Conservation (phyloP, 192 early-diverging fungal species). For the Gamsiella multidivaricata region DNA sequence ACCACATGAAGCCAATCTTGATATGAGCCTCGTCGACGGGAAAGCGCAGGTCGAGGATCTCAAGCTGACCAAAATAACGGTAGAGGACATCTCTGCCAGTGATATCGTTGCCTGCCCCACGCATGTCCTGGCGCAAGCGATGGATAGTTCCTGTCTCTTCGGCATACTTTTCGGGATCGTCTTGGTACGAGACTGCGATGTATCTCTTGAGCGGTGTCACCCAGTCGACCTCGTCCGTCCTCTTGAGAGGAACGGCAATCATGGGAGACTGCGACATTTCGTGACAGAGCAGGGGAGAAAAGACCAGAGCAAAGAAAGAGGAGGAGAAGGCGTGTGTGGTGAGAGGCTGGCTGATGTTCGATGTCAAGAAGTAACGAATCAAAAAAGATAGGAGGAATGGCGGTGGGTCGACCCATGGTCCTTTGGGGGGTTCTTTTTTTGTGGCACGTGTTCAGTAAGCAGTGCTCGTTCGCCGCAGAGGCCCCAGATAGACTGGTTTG, state of each 20-base stretch:
- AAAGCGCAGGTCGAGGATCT: constrained; percentile 93
- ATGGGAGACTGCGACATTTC: constrained; percentile 64
- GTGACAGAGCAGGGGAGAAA: background rate
- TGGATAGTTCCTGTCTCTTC: constrained; percentile 87
- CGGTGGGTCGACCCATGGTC: no score
- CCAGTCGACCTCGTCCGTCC: constrained; percentile 94
- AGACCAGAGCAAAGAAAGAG: background rate
- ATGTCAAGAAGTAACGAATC: background rate
- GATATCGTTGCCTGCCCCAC: constrained; percentile 92
- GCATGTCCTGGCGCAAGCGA: constrained; percentile 94
- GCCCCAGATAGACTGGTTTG: no score
- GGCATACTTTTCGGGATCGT: constrained; percentile 92
- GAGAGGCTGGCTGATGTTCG: background rate
- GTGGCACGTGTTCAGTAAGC: no score
- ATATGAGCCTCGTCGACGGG: constrained; percentile 93
- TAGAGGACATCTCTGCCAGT: constrained; percentile 95
- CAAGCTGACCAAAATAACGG: constrained; percentile 96
- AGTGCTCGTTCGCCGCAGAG: no score
- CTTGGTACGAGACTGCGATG: constrained; percentile 87
- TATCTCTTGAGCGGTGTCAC: constrained; percentile 83
- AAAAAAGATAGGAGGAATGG: background rate
- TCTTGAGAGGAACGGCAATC: constrained; percentile 80
- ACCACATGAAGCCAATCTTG: constrained; percentile 93
- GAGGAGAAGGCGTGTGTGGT: background rate
- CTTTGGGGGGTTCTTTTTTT: no score